phyloP scores from a whole-genome alignment of 805 yeast species.

The Candida khao-thaluensis region DNA sequence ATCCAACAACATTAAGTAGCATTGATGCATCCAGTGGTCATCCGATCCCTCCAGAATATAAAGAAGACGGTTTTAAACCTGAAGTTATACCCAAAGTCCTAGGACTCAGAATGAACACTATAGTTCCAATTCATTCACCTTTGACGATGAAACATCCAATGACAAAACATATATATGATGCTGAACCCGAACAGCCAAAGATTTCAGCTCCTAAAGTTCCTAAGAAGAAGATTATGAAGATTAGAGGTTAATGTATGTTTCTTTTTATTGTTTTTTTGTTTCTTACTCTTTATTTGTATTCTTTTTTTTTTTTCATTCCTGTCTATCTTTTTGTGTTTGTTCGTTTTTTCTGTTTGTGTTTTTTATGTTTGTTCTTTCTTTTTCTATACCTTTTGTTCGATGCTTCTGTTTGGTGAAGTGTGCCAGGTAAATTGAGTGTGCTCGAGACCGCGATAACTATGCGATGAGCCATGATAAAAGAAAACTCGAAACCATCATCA shows the following conservation, averaged over 20 bases:
- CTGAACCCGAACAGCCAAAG: constrained; percentile 44
- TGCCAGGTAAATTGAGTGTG: no score
- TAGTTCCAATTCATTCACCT: constrained; percentile 85
- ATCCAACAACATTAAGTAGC: constrained; percentile 69
- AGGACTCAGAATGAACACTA: constrained; percentile 81
- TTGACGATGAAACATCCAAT: constrained; percentile 81
- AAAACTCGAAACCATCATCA: constrained; percentile 19
- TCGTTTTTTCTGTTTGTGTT: no score
- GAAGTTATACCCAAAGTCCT: constrained; percentile 71
- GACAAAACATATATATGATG: constrained; percentile 65
- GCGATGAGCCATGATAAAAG: no score
- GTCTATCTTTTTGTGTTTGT: no score
- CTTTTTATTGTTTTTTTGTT: no score
- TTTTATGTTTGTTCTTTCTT: no score
- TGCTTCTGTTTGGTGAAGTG: no score
- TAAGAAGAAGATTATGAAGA: constrained; percentile 60
- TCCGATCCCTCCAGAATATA: constrained; percentile 64
- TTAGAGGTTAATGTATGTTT: constrained; percentile 44
- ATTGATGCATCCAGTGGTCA: constrained; percentile 50
- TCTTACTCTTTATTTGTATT: no score
- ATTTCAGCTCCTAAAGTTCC: constrained; percentile 40
- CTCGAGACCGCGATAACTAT: no score
- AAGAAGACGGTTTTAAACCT: constrained; percentile 49
- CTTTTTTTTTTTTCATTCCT: no score
- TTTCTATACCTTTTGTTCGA: no score